These are phyloP conservation scores for Mucuna pruriens DNA, from an alignment of 306 rosid genomes.

Conservation along the genomic window DNA sequence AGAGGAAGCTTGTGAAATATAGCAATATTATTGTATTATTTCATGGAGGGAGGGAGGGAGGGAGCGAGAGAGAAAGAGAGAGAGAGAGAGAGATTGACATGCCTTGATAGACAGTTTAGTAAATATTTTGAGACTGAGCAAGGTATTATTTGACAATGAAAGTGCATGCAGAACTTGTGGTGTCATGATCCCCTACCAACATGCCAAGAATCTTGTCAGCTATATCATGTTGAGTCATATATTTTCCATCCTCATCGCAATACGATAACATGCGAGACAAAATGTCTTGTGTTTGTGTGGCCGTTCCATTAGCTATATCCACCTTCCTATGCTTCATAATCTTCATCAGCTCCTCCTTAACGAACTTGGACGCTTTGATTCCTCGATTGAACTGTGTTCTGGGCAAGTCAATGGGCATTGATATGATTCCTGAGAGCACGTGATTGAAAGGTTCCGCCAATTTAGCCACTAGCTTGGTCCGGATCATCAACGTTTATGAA, in stretches of 20 bases:
- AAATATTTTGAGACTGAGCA: constrained; percentile 52
- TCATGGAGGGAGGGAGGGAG: too few species aligned
- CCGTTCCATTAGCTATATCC: too few species aligned
- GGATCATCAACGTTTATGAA: constrained; percentile 57
- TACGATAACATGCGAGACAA: constrained; percentile 70
- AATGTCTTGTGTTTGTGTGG: too few species aligned
- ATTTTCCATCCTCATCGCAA: constrained; percentile 47
- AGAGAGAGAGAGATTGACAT: too few species aligned
- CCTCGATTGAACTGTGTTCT: constrained; percentile 58
- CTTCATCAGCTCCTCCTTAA: too few species aligned
- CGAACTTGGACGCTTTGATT: too few species aligned
- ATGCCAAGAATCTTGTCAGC: constrained; percentile 73
- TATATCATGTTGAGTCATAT: constrained; percentile 57
- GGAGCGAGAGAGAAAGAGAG: too few species aligned
- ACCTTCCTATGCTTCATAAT: too few species aligned
- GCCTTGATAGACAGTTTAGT: constrained; percentile 58
- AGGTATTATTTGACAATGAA: constrained; percentile 69
- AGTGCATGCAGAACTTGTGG: constrained; percentile 73
- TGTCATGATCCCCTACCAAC: constrained; percentile 72
- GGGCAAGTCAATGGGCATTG: constrained; percentile 64
- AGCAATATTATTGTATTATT: too few species aligned
- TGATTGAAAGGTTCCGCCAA: constrained; percentile 50
- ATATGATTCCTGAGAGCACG: constrained; percentile 53
- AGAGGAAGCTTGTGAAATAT: too few species aligned
- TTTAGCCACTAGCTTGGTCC: constrained; percentile 28